These are phyloP conservation scores for Aspergillus heteromorphus DNA, from an alignment of 495 filamentous ascomycete species.

Conservation along the genomic window DNA sequence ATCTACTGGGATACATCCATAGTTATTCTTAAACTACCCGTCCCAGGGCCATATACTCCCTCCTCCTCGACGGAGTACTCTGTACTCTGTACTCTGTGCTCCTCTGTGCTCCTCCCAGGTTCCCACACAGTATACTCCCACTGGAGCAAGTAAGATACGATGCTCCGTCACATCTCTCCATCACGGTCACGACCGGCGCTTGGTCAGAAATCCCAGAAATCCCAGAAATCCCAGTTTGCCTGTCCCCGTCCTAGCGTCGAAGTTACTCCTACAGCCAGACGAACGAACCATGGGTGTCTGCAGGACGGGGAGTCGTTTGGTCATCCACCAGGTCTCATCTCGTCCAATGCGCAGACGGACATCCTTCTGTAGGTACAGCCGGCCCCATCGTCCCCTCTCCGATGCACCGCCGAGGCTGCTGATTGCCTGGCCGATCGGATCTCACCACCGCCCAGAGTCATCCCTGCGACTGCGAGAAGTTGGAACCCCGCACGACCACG, in stretches of 20 bases:
- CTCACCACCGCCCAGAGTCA: background rate
- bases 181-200: background rate
- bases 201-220: background rate
- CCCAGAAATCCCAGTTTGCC: background rate
- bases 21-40: too few relatives aligned
- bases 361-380: too few relatives aligned
- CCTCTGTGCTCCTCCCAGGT: too few relatives aligned
- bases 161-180: background rate
- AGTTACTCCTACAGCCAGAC: background rate
- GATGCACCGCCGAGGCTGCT: too few relatives aligned
- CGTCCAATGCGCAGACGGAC: too few relatives aligned
- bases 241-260: background rate
- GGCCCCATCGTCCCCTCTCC: background rate
- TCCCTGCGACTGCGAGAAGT: background rate
- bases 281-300: background rate
- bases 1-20: too few relatives aligned
- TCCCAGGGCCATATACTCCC: too few relatives aligned
- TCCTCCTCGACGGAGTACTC: background rate
- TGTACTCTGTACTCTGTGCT: background rate
- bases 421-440: background rate
- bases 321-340: background rate
- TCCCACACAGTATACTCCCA: too few relatives aligned
- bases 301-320: background rate
- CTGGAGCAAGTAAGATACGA: background rate
- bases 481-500: slow-evolving; percentile 10